A percentile compares a stretch with the other conserved stretches of the same genome.
phyloP scores from a whole-genome alignment of 2,329 filamentous ascomycete species.

The Mycosphaerella sp. region DNA sequence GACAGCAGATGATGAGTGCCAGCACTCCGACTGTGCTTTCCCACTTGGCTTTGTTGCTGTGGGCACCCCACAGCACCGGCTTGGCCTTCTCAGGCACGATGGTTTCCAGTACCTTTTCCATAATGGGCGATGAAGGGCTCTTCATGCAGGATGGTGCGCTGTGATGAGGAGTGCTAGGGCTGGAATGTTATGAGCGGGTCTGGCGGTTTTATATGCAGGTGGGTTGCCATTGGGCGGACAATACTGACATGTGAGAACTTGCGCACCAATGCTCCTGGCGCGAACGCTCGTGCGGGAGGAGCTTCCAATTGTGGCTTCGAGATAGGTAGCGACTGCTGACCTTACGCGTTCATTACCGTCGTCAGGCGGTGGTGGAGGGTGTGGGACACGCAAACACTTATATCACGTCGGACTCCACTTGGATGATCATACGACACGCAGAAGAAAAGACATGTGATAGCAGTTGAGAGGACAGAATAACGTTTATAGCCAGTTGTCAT shows the following conservation, averaged over 20 bases:
- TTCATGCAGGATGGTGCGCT: conserved; percentile 8
- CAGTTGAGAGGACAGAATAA: too few relatives aligned
- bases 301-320: not conserved
- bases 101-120: conserved; percentile 12
- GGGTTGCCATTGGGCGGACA: not conserved
- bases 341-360: not conserved
- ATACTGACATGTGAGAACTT: not conserved
- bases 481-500: not conserved
- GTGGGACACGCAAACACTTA: not conserved
- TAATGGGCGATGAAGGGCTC: conserved; percentile 1
- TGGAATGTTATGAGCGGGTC: not conserved
- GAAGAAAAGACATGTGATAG: not conserved
- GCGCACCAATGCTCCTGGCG: conserved; percentile 5
- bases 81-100: conserved; percentile 11
- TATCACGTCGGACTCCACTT: too few relatives aligned
- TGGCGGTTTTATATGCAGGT: too few relatives aligned
- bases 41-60: conserved; percentile 14
- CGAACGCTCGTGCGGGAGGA: not conserved
- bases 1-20: conserved; percentile 10
- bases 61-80: conserved; percentile 10
- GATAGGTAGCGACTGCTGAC: not conserved
- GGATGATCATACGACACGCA: too few relatives aligned
- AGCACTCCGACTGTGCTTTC: conserved; percentile 9
- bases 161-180: not conserved
- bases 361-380: not conserved